Conservation (phyloP, 768 basidiomycete genomes). For the Zangia roseola region DNA sequence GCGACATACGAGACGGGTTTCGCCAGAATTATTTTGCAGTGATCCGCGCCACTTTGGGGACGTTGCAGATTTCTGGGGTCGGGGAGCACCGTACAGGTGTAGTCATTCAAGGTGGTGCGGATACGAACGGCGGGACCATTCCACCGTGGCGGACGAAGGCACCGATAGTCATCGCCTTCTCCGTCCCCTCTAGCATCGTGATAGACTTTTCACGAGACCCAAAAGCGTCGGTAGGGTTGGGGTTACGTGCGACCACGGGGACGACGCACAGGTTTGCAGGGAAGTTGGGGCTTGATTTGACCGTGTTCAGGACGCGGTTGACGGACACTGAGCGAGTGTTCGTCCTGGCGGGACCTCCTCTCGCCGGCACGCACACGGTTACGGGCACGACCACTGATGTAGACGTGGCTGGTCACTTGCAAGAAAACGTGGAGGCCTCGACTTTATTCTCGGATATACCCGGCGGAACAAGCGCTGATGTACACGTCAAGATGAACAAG, state of each 20-base stretch:
- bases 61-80: slow-evolving; percentile 13
- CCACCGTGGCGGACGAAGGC: slow-evolving; percentile 17
- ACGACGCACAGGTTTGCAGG: slow-evolving; percentile 7
- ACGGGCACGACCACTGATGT: neutral
- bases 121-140: neutral
- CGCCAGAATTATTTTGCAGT: slow-evolving; percentile 16
- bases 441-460: too few relatives aligned
- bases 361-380: neutral
- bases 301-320: slow-evolving; percentile 16
- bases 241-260: slow-evolving; percentile 10
- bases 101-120: slow-evolving; percentile 3
- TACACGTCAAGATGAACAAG: slow-evolving; percentile 17
- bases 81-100: slow-evolving; percentile 16
- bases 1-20: slow-evolving; percentile 13
- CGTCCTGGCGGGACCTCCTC: slow-evolving; percentile 15
- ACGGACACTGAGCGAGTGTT: slow-evolving; percentile 16
- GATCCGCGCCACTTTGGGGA: slow-evolving; percentile 23
- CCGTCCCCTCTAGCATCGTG: slow-evolving; percentile 5
- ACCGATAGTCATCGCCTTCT: slow-evolving; percentile 23
- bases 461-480: neutral
- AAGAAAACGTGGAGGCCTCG: neutral
- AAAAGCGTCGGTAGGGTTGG: slow-evolving; percentile 13
- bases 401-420: slow-evolving; percentile 1
- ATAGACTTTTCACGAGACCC: slow-evolving; percentile 11
- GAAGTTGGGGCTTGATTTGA: slow-evolving; percentile 13